A percentile compares a stretch with the other conserved stretches of the same genome.
phyloP scores from a whole-genome alignment of 2,329 filamentous ascomycete genomes.

The Tolypocladium ovalisporum region DNA sequence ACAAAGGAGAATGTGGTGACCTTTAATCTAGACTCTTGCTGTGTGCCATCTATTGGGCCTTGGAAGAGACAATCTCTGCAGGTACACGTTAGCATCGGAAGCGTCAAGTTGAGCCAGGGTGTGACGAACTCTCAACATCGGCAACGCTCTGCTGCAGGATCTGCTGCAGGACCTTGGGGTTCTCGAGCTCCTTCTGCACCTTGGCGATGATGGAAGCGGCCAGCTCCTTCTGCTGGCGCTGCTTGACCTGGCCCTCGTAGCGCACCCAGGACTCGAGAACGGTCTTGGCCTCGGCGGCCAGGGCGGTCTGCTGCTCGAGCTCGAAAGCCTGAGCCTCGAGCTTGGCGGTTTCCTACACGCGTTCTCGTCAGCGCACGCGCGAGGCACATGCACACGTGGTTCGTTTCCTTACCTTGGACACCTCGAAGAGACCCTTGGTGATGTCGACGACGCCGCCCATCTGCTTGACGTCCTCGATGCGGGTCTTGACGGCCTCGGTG shows the following conservation, averaged over 20 bases:
- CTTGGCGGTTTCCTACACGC: constrained; percentile 76
- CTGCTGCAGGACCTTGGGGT: constrained; percentile 92
- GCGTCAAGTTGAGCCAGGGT: neutral
- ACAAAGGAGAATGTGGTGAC: constrained; percentile 39
- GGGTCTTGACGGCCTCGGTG: constrained; percentile 86
- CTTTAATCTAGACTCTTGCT: constrained; percentile 24
- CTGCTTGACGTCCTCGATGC: constrained; percentile 91
- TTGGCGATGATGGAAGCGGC: constrained; percentile 89
- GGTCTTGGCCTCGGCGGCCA: constrained; percentile 85
- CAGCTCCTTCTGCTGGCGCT: constrained; percentile 94
- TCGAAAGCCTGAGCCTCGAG: constrained; percentile 95
- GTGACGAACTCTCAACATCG: constrained; percentile 78
- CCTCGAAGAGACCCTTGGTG: constrained; percentile 93
- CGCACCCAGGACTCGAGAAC: constrained; percentile 98
- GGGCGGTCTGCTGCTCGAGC: constrained; percentile 89
- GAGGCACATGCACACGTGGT: neutral
- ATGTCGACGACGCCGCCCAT: constrained; percentile 90
- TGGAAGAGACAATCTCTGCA: constrained; percentile 51
- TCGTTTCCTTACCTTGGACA: constrained; percentile 74
- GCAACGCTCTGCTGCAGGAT: constrained; percentile 94
- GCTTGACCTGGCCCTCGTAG: constrained; percentile 98
- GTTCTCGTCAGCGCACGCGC: neutral
- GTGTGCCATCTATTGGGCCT: constrained; percentile 46
- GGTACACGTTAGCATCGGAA: constrained; percentile 19
- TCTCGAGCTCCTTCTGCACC: constrained; percentile 98